Evolutionary conservation across 2,329 filamentous ascomycete species (phyloP), one percentile per base, ranked within the genome.

Genomic region (Cercospora sesami): DNA sequence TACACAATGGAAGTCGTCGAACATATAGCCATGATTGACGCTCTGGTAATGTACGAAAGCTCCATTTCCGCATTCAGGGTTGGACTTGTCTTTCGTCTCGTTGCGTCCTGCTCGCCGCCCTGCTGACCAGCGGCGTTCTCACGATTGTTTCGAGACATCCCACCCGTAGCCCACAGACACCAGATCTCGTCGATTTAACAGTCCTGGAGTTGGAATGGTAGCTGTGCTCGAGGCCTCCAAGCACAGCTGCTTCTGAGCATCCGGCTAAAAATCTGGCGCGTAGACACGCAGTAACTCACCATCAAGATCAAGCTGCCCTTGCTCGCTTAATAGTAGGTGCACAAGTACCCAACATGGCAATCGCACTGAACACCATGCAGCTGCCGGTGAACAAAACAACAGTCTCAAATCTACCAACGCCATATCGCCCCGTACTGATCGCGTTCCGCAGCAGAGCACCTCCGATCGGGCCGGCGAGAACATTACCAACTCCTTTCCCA

Each of bases 401-500:
- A 7, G 33, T 21, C 18, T 67, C 68, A 62, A 72, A 75, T 18
- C 51, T 69, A 26, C 10, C 65, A 3, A 48, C 51, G 0, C 71
- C 73, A 61, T 74, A 75, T 5, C 42, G 42, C 12, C 58, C 58
- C 2, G 39, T 10, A 1, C 16, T 53, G 1, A 30, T 65, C 3
- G 18, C 55, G 1, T 16, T 23, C 0, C n/a, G 16, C 58, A 75
- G 21, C 6, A 76, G 53, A n/a, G 66, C 68, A 30, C 68, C 74
- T 10, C 72, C 71, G 28, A 76, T 71, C 2, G 75, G 74, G 3
- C 74, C 74, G 21, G 71, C 70, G 26, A 75, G 51, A 1, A 76
- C 70, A 58, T 76, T 75, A 3, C 73, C 75, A 55, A 75, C 63
- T 1, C 74, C 74, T 36, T 75, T 73, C 12, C 69, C 73, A 30